phyloP scores from a whole-genome alignment of 768 basidiomycete genomes.

The Podaxis pistillaris region DNA sequence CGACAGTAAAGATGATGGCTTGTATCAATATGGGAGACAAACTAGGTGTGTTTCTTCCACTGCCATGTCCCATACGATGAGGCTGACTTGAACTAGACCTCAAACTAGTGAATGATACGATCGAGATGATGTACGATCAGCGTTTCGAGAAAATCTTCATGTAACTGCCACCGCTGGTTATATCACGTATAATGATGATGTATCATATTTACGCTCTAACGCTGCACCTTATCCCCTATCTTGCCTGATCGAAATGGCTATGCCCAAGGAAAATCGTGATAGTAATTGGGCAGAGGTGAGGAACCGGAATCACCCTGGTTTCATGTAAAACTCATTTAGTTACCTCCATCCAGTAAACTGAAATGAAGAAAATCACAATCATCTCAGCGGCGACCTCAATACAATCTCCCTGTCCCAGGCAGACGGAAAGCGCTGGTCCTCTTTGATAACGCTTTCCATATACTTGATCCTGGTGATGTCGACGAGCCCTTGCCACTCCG shows the following conservation, averaged over 20 bases:
- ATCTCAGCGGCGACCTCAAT: no score
- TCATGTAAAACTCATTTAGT: no score
- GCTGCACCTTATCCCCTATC: background rate
- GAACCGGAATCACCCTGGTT: no score
- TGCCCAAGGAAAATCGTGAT: no score
- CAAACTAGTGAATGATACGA: constrained; percentile 58
- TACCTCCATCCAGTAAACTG: no score
- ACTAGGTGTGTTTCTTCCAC: constrained; percentile 47
- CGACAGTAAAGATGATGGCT: constrained; percentile 54
- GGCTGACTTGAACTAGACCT: constrained; percentile 38
- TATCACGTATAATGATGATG: background rate
- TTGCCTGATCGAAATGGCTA: background rate
- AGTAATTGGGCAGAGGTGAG: no score
- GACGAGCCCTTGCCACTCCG: no score
- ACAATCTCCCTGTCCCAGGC: no score
- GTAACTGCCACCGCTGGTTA: background rate
- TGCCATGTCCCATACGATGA: background rate
- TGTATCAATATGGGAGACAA: constrained; percentile 57
- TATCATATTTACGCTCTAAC: background rate
- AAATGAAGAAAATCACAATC: no score
- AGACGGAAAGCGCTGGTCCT: no score
- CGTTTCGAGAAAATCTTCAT: constrained; percentile 32
- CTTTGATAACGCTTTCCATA: no score
- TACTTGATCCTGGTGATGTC: no score
- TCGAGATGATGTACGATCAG: constrained; percentile 62